These are phyloP conservation scores for Mallotus repandus DNA, from an alignment of 441 rosid genomes.

Conservation along the genomic window DNA sequence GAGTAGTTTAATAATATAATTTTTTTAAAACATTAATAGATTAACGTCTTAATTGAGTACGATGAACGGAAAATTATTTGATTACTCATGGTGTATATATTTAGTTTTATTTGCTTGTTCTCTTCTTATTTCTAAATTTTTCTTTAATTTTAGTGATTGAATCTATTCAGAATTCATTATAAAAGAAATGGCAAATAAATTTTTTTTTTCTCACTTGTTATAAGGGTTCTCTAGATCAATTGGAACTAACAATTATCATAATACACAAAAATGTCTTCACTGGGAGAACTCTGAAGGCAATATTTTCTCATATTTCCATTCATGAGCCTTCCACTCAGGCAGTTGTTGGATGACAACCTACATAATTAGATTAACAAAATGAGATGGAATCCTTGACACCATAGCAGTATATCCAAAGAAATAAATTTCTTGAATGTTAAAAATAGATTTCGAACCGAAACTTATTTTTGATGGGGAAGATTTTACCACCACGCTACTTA, in stretches of 20 bases:
- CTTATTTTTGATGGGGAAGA: too few species aligned
- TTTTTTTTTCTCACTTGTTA: neutral
- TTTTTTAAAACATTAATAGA: too few species aligned
- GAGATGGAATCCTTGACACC: neutral
- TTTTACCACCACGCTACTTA: too few species aligned
- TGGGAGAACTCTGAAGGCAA: slow-evolving; percentile 18
- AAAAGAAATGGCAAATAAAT: neutral
- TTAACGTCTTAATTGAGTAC: too few species aligned
- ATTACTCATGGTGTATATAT: too few species aligned
- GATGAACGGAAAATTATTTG: too few species aligned
- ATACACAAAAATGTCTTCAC: neutral
- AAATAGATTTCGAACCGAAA: too few species aligned
- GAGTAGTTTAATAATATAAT: too few species aligned
- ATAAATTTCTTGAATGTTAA: too few species aligned
- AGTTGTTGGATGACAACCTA: slow-evolving; percentile 83
- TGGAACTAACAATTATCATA: neutral
- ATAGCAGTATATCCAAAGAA: too few species aligned
- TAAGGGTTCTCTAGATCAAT: neutral
- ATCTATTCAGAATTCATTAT: neutral
- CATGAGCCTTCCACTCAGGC: slow-evolving; percentile 96
- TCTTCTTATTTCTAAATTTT: too few species aligned
- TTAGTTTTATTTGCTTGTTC: too few species aligned
- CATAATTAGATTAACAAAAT: slow-evolving; percentile 1
- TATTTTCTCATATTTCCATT: slow-evolving; percentile 57
- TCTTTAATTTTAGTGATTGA: neutral